Evolutionary conservation across 371 early-diverging fungal genomes (phyloP), one percentile per base, ranked within the genome.

Genomic region (Mucor plumbeus): DNA sequence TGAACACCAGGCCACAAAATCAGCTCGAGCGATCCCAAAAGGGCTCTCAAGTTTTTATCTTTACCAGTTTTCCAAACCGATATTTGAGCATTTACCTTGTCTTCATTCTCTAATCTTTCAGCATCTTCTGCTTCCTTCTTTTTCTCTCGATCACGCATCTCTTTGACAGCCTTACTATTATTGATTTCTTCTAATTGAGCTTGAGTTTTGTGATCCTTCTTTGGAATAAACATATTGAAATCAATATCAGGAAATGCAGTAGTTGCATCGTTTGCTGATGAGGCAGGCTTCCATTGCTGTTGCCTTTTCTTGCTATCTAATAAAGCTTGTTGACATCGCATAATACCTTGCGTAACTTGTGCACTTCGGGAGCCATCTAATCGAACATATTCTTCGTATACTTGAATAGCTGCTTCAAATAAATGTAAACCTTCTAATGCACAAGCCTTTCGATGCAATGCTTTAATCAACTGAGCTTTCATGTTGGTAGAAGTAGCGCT

Each of bases 31-130:
- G 94, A 90, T 8, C 93, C 87, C 38, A 99, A 74, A 34, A 99
- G 77, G 4, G 96, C 96, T 26, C 98, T 89, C 47, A 98, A 67
- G 67, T 97, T 97, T 35, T 86, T 83, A 69, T 96, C 95, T 73
- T 98, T 98, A 43, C 94, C 94, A 5, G 79, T 61, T 48, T 88
- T 88, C 99, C 99, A 98, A 21, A 68, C 60, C 4, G 62, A 57
- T 57, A 92, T 70, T 64, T 84, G 83, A 13, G 79, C 84, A 67
- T 97, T 96, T 7, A 97, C 90, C n/a, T 84, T 75, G 70, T 99
- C 98, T 38, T 82, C 84, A 26, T 91, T 76, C 50, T 81, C 78
- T 59, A 97, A 70, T 54, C 88, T 87, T 71, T 91, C 85, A 5
- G 87, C 89, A 17, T 96, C 97, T 48, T 97, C 96, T 3, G 78